Evolutionary conservation across 208 protist genomes (phyloP).

Genomic region (Trypanosomatidae sp.): DNA sequence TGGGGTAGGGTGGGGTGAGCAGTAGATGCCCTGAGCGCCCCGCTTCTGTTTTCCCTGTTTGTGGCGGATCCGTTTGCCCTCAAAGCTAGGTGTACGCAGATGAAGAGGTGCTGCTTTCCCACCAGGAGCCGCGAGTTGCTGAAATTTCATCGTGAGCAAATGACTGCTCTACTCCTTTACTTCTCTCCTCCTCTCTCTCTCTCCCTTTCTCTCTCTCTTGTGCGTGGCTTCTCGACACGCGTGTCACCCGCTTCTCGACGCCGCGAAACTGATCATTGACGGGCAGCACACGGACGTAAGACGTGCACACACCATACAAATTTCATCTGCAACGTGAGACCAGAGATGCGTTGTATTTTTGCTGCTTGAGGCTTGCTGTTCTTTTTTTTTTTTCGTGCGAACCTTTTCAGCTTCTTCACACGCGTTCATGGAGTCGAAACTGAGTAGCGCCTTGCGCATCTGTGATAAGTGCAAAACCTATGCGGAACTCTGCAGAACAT

Average conservation of each 20-base stretch:
- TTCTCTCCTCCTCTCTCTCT: neutral
- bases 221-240: neutral
- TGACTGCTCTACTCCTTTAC: neutral
- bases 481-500: constrained; percentile 20
- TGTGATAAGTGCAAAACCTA: constrained; percentile 37
- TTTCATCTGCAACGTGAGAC: neutral
- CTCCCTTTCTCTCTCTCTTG: neutral
- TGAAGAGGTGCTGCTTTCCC: neutral
- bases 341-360: neutral
- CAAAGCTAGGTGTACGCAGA: neutral
- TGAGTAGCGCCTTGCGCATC: constrained; percentile 32
- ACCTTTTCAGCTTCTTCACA: neutral
- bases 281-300: neutral
- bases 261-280: neutral
- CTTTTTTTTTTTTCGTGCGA: neutral
- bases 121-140: neutral
- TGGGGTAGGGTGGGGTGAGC: neutral
- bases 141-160: neutral
- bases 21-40: neutral
- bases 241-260: neutral
- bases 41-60: neutral
- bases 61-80: neutral
- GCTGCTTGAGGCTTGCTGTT: neutral
- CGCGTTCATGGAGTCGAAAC: constrained; percentile 30
- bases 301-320: neutral